These are phyloP conservation scores for Typha latifolia DNA, from an alignment of 176 grass and related monocot species.

Conservation along the genomic window DNA sequence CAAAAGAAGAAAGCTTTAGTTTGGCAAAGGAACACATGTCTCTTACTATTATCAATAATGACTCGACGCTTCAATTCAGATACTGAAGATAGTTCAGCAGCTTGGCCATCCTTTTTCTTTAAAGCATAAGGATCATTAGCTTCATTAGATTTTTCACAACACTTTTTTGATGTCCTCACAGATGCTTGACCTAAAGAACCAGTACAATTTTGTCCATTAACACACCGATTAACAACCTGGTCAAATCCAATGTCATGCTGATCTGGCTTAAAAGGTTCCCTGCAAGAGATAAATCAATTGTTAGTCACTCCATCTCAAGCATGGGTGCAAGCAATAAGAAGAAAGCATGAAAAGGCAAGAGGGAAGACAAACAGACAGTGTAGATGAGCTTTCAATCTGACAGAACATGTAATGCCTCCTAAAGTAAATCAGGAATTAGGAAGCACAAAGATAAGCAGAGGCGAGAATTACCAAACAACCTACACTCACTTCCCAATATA, in stretches of 20 bases:
- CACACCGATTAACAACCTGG: background rate
- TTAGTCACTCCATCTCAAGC: background rate
- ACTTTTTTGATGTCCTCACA: conserved; percentile 9
- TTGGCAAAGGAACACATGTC: conserved; percentile 4
- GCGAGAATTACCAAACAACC: no score
- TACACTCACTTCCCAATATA: no score
- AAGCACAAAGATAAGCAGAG: no score
- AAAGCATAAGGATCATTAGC: conserved; percentile 2
- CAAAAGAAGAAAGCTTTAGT: conserved; percentile 1
- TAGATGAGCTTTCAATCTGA: no score
- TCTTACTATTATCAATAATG: conserved; percentile 32
- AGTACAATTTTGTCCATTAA: conserved; percentile 27
- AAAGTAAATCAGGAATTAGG: no score
- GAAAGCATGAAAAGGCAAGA: background rate
- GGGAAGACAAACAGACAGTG: background rate
- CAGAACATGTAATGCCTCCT: no score
- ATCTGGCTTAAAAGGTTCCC: background rate
- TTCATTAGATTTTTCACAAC: conserved; percentile 30
- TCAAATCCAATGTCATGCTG: background rate
- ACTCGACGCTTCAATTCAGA: conserved; percentile 20
- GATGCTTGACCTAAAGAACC: conserved; percentile 9
- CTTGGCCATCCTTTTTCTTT: conserved; percentile 6
- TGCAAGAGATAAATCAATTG: background rate
- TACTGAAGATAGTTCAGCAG: conserved; percentile 8
- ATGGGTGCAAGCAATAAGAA: background rate